Evolutionary conservation across 2,329 filamentous ascomycete genomes (phyloP).

Genomic region (Xylaria arbuscula): DNA sequence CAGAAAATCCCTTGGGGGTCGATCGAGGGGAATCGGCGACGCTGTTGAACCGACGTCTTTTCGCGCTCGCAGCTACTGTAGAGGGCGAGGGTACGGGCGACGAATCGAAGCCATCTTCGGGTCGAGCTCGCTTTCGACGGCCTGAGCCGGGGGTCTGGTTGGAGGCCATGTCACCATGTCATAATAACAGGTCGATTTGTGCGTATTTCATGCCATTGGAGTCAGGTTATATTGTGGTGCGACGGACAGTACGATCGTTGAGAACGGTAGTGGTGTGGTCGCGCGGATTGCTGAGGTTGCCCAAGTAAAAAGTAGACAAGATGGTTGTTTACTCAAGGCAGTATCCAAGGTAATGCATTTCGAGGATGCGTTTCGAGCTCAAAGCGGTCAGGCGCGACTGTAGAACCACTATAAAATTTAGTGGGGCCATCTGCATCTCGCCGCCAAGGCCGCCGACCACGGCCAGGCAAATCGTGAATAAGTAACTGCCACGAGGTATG

Average conservation of each 20-base stretch:
- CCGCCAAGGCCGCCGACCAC: not conserved
- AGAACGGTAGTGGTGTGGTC: not conserved
- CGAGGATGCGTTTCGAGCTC: not conserved
- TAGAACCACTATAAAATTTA: not conserved
- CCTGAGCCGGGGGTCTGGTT: conserved; percentile 38
- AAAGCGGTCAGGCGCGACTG: conserved; percentile 34
- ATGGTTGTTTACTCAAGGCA: too few species aligned
- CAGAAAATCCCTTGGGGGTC: conserved; percentile 42
- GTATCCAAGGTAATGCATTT: not conserved
- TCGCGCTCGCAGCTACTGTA: conserved; percentile 40
- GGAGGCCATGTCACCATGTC: conserved; percentile 45
- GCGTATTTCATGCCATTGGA: conserved; percentile 5
- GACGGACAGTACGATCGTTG: not conserved
- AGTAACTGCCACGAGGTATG: too few species aligned
- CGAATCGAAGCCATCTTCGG: conserved; percentile 40
- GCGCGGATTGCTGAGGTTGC: not conserved
- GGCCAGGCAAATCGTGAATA: not conserved
- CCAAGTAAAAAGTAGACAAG: not conserved
- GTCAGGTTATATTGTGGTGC: conserved; percentile 7
- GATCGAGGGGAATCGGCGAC: conserved; percentile 41
- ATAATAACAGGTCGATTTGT: conserved; percentile 16
- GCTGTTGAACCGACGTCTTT: conserved; percentile 42
- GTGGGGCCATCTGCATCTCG: conserved; percentile 5
- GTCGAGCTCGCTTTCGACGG: conserved; percentile 45
- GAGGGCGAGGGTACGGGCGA: conserved; percentile 41